Percentiles rank a stretch among this genome's conserved stretches.
These are phyloP conservation scores for Tetrapisispora phaffii DNA, from an alignment of 805 yeast genomes.

Conservation along the genomic window DNA sequence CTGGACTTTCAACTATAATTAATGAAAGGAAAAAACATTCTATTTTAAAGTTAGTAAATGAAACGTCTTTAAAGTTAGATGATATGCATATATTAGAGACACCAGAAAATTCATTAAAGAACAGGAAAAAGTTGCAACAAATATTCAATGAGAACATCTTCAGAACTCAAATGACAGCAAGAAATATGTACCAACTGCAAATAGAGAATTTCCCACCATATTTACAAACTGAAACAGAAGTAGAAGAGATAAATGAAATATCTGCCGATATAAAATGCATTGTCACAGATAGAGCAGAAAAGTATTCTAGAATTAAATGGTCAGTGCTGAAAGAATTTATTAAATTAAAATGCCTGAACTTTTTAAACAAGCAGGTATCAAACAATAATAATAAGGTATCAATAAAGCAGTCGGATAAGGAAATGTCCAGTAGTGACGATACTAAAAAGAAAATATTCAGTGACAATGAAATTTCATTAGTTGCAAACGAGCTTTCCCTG, in stretches of 20 bases:
- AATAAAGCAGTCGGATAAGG: not conserved
- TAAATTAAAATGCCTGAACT: conserved; percentile 25
- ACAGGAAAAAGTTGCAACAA: conserved; percentile 19
- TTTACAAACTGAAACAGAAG: conserved; percentile 18
- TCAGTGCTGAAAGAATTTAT: conserved; percentile 32
- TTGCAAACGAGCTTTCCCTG: not conserved
- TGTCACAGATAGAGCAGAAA: conserved; percentile 19
- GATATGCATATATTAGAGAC: conserved; percentile 1
- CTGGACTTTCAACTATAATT: not conserved
- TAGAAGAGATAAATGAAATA: not conserved
- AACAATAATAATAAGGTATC: not conserved
- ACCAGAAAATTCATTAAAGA: conserved; percentile 1
- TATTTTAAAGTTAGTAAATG: conserved; percentile 2
- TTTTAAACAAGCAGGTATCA: conserved; percentile 9
- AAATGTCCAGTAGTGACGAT: not conserved
- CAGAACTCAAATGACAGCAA: conserved; percentile 28
- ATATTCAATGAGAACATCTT: conserved; percentile 27
- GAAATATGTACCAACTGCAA: conserved; percentile 28
- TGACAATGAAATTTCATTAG: not conserved
- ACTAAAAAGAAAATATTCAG: not conserved
- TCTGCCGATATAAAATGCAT: conserved; percentile 1
- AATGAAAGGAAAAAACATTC: conserved; percentile 2
- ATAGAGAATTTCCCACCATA: conserved; percentile 28
- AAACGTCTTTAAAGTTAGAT: not conserved
- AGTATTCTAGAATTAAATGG: conserved; percentile 29